A percentile compares a stretch with the other conserved stretches of the same genome.
phyloP scores from a whole-genome alignment of 1,284 basidiomycete genomes.

The Fomitiporia mediterranea region DNA sequence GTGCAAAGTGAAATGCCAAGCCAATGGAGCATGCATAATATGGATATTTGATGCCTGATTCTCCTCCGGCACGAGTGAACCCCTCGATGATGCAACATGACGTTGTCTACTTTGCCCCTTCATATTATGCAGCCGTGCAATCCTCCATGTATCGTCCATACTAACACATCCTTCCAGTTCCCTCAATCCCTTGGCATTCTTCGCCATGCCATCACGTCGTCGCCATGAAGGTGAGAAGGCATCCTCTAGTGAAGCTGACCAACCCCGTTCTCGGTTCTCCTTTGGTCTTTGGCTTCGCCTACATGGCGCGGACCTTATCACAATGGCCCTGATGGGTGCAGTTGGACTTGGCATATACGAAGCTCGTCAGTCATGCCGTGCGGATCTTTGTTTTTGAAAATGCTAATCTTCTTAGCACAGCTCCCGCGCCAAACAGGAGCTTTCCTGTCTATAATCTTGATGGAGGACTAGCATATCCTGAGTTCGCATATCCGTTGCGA shows the following conservation, averaged over 20 bases:
- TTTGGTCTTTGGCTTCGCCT: conserved; percentile 37
- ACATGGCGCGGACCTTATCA: conserved; percentile 43
- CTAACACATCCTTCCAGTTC: no score
- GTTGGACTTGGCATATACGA: conserved; percentile 48
- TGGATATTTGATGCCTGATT: no score
- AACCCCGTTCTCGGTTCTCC: conserved; percentile 25
- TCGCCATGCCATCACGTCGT: neutral
- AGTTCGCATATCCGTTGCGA: conserved; percentile 35
- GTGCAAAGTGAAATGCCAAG: no score
- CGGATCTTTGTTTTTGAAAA: neutral
- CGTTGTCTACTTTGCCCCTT: no score
- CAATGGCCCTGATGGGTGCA: conserved; percentile 42
- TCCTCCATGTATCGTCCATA: no score
- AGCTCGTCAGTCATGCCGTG: conserved; percentile 30
- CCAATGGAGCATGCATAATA: no score
- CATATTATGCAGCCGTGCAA: no score
- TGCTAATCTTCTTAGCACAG: conserved; percentile 24
- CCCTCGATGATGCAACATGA: neutral
- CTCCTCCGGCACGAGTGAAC: no score
- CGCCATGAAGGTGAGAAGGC: neutral
- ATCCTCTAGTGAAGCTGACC: no score
- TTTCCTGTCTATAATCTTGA: conserved; percentile 33
- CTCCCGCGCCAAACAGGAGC: conserved; percentile 37
- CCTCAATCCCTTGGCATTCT: no score
- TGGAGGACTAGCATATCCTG: conserved; percentile 31